These are phyloP conservation scores for Baudoinia panamericana DNA, from an alignment of 495 filamentous ascomycete genomes.

Conservation along the genomic window DNA sequence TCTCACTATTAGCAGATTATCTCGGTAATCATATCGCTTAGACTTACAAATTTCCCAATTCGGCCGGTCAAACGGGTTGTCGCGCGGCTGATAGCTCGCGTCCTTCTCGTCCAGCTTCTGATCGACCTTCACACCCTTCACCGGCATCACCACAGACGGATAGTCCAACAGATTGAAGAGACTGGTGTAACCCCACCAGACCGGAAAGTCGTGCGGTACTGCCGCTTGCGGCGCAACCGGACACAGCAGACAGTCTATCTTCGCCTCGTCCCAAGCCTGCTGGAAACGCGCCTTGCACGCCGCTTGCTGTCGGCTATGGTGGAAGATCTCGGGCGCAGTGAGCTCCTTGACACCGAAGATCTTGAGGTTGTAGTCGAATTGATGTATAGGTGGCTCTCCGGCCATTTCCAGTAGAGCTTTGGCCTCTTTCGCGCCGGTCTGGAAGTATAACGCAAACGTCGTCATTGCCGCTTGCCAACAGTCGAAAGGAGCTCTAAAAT, in stretches of 20 bases:
- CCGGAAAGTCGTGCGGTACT: constrained; percentile 6
- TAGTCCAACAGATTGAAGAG: constrained; percentile 12
- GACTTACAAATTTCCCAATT: constrained; percentile 14
- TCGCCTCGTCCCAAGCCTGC: constrained; percentile 6
- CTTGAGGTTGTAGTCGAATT: constrained; percentile 8
- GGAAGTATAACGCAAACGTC: constrained; percentile 9
- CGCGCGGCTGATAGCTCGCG: constrained; percentile 1
- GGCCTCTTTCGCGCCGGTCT: constrained; percentile 6
- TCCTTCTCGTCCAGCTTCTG: constrained; percentile 2
- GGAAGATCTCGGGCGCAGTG: constrained; percentile 3
- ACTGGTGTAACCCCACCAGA: constrained; percentile 11
- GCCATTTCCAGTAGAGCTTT: constrained; percentile 1
- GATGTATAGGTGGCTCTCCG: constrained; percentile 5
- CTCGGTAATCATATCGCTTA: background rate
- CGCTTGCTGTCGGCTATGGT: constrained; percentile 4
- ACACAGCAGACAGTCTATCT: constrained; percentile 11
- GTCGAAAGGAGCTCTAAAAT: constrained; percentile 43
- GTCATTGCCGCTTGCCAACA: constrained; percentile 7
- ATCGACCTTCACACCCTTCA: constrained; percentile 7
- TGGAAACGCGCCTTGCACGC: constrained; percentile 6
- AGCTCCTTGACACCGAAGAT: constrained; percentile 5
- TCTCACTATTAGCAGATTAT: background rate
- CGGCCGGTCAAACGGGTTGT: constrained; percentile 5
- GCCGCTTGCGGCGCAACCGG: constrained; percentile 4
- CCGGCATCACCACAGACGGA: constrained; percentile 12